Conservation (phyloP, 495 filamentous ascomycete species). For the Trichocladium uniseriatum region DNA sequence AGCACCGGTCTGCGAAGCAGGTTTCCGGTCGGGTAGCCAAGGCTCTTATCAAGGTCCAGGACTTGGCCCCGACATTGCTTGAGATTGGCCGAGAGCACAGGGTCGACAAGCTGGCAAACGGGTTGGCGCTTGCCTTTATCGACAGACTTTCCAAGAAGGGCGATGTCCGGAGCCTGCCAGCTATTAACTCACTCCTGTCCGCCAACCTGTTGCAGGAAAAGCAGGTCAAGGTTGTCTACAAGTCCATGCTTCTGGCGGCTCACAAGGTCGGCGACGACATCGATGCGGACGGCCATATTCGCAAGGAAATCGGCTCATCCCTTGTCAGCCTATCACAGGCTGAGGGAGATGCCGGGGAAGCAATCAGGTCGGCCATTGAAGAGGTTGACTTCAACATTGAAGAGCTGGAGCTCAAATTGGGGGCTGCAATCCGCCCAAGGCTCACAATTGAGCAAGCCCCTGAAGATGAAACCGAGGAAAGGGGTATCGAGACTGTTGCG, state of each 20-base stretch:
- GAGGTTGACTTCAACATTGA: conserved; percentile 57
- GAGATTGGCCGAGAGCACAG: conserved; percentile 55
- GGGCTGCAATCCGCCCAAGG: conserved; percentile 49
- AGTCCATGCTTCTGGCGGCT: conserved; percentile 50
- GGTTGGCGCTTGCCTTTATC: conserved; percentile 57
- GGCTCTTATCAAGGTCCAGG: conserved; percentile 54
- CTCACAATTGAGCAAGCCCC: conserved; percentile 24
- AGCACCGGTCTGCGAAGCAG: conserved; percentile 58
- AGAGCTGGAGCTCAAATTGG: conserved; percentile 59
- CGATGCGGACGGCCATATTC: conserved; percentile 40
- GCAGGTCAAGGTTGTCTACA: conserved; percentile 52
- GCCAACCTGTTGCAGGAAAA: conserved; percentile 50
- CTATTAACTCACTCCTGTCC: conserved; percentile 54
- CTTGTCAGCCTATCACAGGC: conserved; percentile 53
- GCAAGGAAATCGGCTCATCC: conserved; percentile 53
- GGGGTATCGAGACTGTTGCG: conserved; percentile 22
- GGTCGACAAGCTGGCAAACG: conserved; percentile 64
- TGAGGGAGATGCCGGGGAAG: conserved; percentile 42
- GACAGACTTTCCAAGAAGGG: conserved; percentile 54
- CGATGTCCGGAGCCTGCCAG: conserved; percentile 43
- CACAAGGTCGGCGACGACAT: conserved; percentile 41
- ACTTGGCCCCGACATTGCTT: conserved; percentile 47
- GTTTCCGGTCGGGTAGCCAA: conserved; percentile 61
- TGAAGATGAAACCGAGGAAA: conserved; percentile 46
- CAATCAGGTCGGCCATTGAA: conserved; percentile 49